Conservation (phyloP, 805 yeast genomes). For the Wickerhamomyces ciferrii region DNA sequence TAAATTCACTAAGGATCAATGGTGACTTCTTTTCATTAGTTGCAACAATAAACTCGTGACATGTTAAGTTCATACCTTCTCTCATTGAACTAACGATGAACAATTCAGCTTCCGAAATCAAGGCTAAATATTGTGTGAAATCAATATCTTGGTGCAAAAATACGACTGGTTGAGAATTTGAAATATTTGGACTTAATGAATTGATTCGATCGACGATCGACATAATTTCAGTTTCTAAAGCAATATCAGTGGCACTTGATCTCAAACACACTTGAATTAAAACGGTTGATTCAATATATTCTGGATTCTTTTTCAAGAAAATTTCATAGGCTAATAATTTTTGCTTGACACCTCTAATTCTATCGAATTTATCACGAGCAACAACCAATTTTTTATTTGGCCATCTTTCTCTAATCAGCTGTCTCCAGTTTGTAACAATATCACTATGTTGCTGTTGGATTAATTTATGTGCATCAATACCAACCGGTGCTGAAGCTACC, state of each 20-base stretch:
- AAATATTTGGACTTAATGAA: slow-evolving; percentile 64
- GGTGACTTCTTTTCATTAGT: slow-evolving; percentile 72
- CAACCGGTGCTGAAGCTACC: slow-evolving; percentile 64
- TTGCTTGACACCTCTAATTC: slow-evolving; percentile 82
- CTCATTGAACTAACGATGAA: slow-evolving; percentile 89
- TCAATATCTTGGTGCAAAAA: slow-evolving; percentile 84
- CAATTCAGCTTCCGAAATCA: slow-evolving; percentile 78
- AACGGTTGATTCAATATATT: slow-evolving; percentile 61
- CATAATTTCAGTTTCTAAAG: slow-evolving; percentile 68
- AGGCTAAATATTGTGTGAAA: slow-evolving; percentile 84
- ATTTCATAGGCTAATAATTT: slow-evolving; percentile 83
- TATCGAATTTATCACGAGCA: slow-evolving; percentile 84
- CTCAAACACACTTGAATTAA: slow-evolving; percentile 79
- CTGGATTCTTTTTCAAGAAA: slow-evolving; percentile 69
- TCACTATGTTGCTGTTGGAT: slow-evolving; percentile 38
- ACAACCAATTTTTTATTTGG: slow-evolving; percentile 63
- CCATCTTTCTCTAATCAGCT: slow-evolving; percentile 78
- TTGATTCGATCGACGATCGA: slow-evolving; percentile 83
- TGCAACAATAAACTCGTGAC: slow-evolving; percentile 88
- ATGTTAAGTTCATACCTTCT: slow-evolving; percentile 95
- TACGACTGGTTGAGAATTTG: slow-evolving; percentile 78
- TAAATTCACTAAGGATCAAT: slow-evolving; percentile 82
- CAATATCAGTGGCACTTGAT: slow-evolving; percentile 42
- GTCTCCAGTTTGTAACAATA: slow-evolving; percentile 60
- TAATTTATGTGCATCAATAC: slow-evolving; percentile 67